Evolutionary conservation across 108 stramenopile species (phyloP), one percentile per base, ranked within the genome.

Genomic region (Nitzschia sp.): DNA sequence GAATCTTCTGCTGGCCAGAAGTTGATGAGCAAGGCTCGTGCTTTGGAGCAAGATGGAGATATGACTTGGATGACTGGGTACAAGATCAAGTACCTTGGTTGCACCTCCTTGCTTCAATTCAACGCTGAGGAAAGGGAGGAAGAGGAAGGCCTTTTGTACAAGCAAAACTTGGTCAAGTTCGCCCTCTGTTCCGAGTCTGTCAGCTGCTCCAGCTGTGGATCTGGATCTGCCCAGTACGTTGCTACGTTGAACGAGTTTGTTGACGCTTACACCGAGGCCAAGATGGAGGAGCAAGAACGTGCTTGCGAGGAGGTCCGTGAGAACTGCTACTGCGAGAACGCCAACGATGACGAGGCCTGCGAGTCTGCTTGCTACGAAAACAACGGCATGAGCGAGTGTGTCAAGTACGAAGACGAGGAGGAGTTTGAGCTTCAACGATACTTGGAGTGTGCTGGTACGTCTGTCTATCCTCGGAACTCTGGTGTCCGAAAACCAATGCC

Each of bases 261-360:
- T 53, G 81, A 89, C 40, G 82, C 89, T 22, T 85, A 80, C 74
- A 74, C 69, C 26, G 81, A 86, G 37, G 21, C 65, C 29, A 76
- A 82, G 72, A 44, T 71, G 76, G 41, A 71, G 5, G 80, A 63
- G 6, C 59, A 79, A 41, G 86, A 87, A 63, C 73, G 78, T 51
- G 79, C 78, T 44, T 94, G 92, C 56, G 89, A 90, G 62, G 64
- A 55, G 0, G 73, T 86, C 29, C 76, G 77, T 2, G 89, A 91
- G 66, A 86, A 77, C 74, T 91, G 88, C 65, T 81, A 83, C 80
- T 89, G 89, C 46, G 84, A 90, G 46, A 65, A 82, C 53, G 78
- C 75, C 44, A 77, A 87, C 51, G 87, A 92, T 41, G 74, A 84
- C 37, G 72, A 87, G 21, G 72, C 26, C 39, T 87, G 85, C 56